Evolutionary conservation across 805 yeast genomes (phyloP), one percentile per base, ranked within the genome.

Genomic region (Ogataea ramenticola): DNA sequence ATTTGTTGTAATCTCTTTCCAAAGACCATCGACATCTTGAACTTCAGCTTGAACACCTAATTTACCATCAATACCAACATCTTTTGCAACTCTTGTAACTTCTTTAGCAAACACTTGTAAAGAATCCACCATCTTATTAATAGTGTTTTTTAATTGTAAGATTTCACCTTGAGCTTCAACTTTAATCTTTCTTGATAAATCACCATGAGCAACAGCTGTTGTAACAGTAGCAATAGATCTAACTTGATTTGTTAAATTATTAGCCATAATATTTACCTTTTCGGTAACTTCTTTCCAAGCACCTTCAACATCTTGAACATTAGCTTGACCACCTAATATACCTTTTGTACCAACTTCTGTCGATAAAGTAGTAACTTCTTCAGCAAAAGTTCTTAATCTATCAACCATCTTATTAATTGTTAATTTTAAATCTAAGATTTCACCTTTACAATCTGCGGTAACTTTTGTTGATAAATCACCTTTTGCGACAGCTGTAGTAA

Each of bases 121-220:
- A 38, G 93, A 80, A 60, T 87, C 96, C 71, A 87, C 96, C 96
- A 87, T 87, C 69, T 85, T 86, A 62, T 87, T 87, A 65, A 87
- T 87, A 8, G 96, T 87, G 48, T 82, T 76, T 57, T 87, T 87
- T 63, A 87, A 74, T 49, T 89, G 93, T 53, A 87, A 71, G 53
- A 87, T 86, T 59, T 87, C 96, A 43, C 96, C 96, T 60, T 86
- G 91, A 10, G 96, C 95, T 55, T 82, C 91, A 22, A 87, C 96
- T 49, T 79, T 86, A 63, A 87, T 87, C 63, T 87, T 87, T 57
- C 83, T 90, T 3, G 86, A 78, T 51, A 87, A 71, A 58, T 87
- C 95, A 56, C 96, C 96, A 61, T 84, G 85, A 1, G 96, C 96
- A 37, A 87, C 96, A 3, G 95, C 95, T 3, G 95, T 84, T 2